Base-by-base conservation (phyloP, 345 rosid genomes). In the Hevea brasiliensis region DNA sequence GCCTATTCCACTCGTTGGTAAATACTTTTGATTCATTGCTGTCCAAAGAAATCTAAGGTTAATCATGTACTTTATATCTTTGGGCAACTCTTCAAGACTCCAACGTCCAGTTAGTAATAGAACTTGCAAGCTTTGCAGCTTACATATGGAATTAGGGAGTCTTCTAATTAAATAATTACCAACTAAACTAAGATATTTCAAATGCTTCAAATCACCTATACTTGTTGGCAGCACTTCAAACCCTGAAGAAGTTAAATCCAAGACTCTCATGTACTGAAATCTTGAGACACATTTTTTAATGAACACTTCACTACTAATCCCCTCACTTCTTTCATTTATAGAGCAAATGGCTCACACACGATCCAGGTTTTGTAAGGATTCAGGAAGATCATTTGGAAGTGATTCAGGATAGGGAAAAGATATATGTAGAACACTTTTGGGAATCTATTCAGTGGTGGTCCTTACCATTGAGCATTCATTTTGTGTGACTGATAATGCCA, bases 111-210 rank as follows among this genome's bases (percentile, higher is more conserved):
- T 54, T 10, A 76, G 68, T 23, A 50, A 44, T 17, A 81, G 67
- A 50, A 40, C 60, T 67, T 75, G 81, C 78, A 81, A 68, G 40
- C 23, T 70, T 17, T 47, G 75, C 8, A 84, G 74, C 37, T 79
- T 60, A 51, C 61, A 78, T 12, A 84, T 67, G 6, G 76, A 81
- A 29, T 24, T 68, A 1, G 82, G 77, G 14, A 81, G 72, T 47
- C 35, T 51, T 63, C 21, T 76, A 56, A 76, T 73, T 6, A 8
- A 61, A 0, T 6, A 13, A 62, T 62, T 62, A n/a, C 0, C 20
- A 7, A 4, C 29, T 42, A 21, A 80, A 32, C 59, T 78, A 60
- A n/a, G n/a, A n/a, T n/a, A n/a, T n/a, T n/a, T n/a, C n/a, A n/a
- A n/a, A n/a, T n/a, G n/a, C n/a, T n/a, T n/a, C n/a, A n/a, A n/a